These are phyloP conservation scores for Zoysia japonica DNA, from an alignment of 176 grass and related monocot genomes.

Conservation along the genomic window DNA sequence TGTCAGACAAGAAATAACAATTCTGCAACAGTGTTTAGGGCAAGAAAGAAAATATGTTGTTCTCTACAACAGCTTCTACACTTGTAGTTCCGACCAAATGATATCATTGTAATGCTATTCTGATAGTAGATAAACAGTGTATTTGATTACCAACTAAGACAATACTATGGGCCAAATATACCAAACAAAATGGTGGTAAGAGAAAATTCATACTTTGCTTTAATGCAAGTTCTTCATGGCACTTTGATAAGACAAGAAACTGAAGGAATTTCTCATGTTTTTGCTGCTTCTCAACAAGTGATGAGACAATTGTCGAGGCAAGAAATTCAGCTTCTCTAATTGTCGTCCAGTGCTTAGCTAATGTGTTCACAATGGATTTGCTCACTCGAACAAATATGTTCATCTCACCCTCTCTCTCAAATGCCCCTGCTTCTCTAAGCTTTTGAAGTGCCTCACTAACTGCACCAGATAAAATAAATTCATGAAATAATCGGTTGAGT, in stretches of 20 bases:
- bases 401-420: slow-evolving; percentile 93
- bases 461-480: slow-evolving; percentile 75
- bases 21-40: slow-evolving; percentile 10
- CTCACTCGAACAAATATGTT: slow-evolving; percentile 86
- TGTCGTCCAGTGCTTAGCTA: slow-evolving; percentile 99
- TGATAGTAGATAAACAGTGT: slow-evolving; percentile 4
- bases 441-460: slow-evolving; percentile 75
- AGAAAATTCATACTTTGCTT: slow-evolving; percentile 72
- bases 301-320: slow-evolving; percentile 90
- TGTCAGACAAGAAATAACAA: neutral
- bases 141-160: neutral
- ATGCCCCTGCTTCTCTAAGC: slow-evolving; percentile 73
- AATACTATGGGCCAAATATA: slow-evolving; percentile 18
- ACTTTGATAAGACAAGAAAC: slow-evolving; percentile 84
- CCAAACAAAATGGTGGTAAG: slow-evolving; percentile 22
- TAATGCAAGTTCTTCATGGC: slow-evolving; percentile 79
- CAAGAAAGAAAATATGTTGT: neutral
- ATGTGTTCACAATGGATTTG: slow-evolving; percentile 91
- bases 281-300: slow-evolving; percentile 81
- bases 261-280: slow-evolving; percentile 93
- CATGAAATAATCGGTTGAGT: slow-evolving; percentile 79
- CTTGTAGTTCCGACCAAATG: slow-evolving; percentile 15
- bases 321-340: slow-evolving; percentile 96
- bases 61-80: slow-evolving; percentile 25
- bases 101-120: neutral